Evolutionary conservation across 2,329 filamentous ascomycete species (phyloP).

Genomic region (Ascochyta pisi): DNA sequence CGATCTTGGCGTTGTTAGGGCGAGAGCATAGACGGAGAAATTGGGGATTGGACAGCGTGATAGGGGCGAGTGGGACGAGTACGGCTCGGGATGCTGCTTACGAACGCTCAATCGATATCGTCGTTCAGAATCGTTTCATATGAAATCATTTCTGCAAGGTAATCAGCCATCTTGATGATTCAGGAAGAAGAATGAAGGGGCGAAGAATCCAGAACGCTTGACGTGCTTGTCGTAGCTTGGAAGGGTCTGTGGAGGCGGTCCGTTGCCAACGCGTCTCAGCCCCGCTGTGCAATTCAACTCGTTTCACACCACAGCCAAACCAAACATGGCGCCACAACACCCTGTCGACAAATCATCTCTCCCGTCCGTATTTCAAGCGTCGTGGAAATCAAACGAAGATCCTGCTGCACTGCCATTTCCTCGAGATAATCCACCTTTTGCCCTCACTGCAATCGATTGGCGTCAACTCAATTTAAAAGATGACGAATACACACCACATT

Average conservation of each 20-base stretch:
- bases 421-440: conserved; percentile 43
- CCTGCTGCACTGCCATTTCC: conserved; percentile 45
- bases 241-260: no score
- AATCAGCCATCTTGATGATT: neutral
- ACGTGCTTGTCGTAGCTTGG: conserved; percentile 7
- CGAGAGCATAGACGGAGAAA: conserved; percentile 29
- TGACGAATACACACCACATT: conserved; percentile 43
- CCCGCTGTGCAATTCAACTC: conserved; percentile 11
- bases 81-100: neutral
- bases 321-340: conserved; percentile 20
- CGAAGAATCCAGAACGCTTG: neutral
- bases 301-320: conserved; percentile 12
- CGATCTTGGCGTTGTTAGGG: conserved; percentile 4
- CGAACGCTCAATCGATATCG: neutral
- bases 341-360: conserved; percentile 34
- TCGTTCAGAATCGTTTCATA: neutral
- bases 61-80: conserved; percentile 1
- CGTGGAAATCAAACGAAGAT: conserved; percentile 41
- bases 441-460: conserved; percentile 45
- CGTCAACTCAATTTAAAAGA: conserved; percentile 43
- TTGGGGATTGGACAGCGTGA: conserved; percentile 28
- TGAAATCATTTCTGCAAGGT: neutral
- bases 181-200: neutral
- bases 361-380: conserved; percentile 38
- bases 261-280: neutral